These are phyloP conservation scores for Westerdykella ornata DNA, from an alignment of 2,329 filamentous ascomycete genomes.

Conservation along the genomic window DNA sequence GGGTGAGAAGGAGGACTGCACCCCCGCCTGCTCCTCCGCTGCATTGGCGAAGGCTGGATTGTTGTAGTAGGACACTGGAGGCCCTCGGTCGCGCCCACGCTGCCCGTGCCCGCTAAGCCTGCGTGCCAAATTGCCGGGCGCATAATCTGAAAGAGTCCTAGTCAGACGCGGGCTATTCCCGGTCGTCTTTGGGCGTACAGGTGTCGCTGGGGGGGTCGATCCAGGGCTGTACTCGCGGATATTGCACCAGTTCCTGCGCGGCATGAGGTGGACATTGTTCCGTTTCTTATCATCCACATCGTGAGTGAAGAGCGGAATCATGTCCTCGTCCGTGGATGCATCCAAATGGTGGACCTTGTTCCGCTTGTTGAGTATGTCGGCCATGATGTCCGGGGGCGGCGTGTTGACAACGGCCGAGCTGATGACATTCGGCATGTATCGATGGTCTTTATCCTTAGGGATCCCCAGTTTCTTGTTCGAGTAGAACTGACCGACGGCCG, in stretches of 20 bases:
- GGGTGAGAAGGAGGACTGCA: conserved; percentile 33
- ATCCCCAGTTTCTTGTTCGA: conserved; percentile 78
- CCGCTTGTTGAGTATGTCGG: conserved; percentile 85
- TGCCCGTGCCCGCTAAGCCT: conserved; percentile 31
- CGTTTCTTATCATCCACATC: conserved; percentile 84
- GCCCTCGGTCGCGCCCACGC: conserved; percentile 23
- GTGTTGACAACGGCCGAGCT: conserved; percentile 92
- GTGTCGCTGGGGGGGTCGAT: conserved; percentile 64
- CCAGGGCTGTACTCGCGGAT: conserved; percentile 80
- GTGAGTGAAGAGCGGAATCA: conserved; percentile 87
- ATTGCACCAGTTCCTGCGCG: conserved; percentile 91
- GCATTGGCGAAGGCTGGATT: conserved; percentile 31
- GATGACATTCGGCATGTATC: conserved; percentile 95
- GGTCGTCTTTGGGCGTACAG: conserved; percentile 29
- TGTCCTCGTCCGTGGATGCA: conserved; percentile 77
- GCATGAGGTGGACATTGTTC: conserved; percentile 85
- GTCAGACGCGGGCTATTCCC: conserved; percentile 17
- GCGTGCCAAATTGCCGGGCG: conserved; percentile 39
- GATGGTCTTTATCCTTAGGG: conserved; percentile 82
- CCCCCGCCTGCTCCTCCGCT: conserved; percentile 22
- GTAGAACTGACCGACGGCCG: conserved; percentile 89
- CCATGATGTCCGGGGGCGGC: conserved; percentile 79
- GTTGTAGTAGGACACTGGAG: conserved; percentile 36
- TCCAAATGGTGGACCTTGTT: conserved; percentile 68
- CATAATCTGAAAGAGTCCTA: conserved; percentile 32